phyloP scores from a whole-genome alignment of 2,329 filamentous ascomycete genomes.

The Tolypocladium inflatum region DNA sequence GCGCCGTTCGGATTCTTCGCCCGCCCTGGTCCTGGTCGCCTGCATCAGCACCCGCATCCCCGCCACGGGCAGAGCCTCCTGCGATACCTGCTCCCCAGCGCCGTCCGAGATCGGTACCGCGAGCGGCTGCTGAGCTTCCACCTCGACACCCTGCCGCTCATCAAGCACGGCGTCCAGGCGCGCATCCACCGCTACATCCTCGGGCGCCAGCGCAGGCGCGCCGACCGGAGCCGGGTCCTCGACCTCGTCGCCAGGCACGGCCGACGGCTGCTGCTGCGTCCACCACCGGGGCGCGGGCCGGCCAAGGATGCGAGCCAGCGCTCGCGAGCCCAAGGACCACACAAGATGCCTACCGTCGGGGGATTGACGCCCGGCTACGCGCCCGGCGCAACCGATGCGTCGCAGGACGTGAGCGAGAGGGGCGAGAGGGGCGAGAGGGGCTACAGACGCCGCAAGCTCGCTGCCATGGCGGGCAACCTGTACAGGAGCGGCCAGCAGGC shows the following conservation, averaged over 20 bases:
- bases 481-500: constrained; percentile 48
- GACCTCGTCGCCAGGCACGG: constrained; percentile 31
- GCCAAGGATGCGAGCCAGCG: constrained; percentile 22
- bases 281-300: constrained; percentile 9
- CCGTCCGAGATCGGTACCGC: constrained; percentile 51
- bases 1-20: constrained; percentile 32
- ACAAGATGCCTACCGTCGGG: constrained; percentile 17
- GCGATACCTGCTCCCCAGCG: constrained; percentile 59
- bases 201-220: constrained; percentile 47
- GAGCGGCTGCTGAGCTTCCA: constrained; percentile 60
- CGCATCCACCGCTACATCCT: constrained; percentile 69
- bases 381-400: constrained; percentile 14
- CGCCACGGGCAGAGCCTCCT: constrained; percentile 42
- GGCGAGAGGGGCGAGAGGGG: constrained; percentile 47
- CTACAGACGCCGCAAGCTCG: constrained; percentile 67
- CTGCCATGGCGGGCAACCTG: constrained; percentile 48
- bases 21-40: constrained; percentile 17
- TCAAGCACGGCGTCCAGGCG: constrained; percentile 64
- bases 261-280: constrained; percentile 36
- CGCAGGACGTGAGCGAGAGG: constrained; percentile 14
- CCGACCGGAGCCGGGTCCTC: constrained; percentile 36
- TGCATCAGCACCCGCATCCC: constrained; percentile 14
- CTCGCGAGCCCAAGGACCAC: constrained; percentile 16
- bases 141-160: constrained; percentile 62
- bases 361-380: constrained; percentile 17